phyloP scores from a whole-genome alignment of 768 basidiomycete genomes.

The Auricularia sp. region DNA sequence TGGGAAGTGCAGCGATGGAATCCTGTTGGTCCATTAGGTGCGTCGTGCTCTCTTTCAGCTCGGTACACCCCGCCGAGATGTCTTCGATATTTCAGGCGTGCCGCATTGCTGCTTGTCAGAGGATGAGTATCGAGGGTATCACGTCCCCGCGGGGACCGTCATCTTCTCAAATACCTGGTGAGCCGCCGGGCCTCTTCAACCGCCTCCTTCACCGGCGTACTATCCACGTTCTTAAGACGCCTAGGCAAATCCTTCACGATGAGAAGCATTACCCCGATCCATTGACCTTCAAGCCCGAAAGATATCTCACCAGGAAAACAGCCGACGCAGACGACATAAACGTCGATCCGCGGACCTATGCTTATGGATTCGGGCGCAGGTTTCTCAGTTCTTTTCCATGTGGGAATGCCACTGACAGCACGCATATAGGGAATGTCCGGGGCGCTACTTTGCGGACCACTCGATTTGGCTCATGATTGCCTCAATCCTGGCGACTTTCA shows the following conservation, averaged over 20 bases:
- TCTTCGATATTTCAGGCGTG: not conserved
- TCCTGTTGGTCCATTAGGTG: constrained; percentile 15
- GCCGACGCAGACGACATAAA: too few species aligned
- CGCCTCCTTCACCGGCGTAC: not conserved
- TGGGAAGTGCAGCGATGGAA: constrained; percentile 26
- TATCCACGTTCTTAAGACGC: not conserved
- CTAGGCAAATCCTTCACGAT: constrained; percentile 45
- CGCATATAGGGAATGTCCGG: too few species aligned
- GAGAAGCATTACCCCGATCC: constrained; percentile 25
- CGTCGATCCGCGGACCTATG: too few species aligned
- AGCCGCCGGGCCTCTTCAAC: not conserved
- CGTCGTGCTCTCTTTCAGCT: too few species aligned
- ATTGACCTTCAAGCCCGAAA: constrained; percentile 13
- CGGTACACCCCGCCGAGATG: too few species aligned
- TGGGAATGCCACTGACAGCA: too few species aligned
- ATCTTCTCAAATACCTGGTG: constrained; percentile 17
- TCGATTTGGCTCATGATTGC: too few species aligned
- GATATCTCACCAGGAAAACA: too few species aligned
- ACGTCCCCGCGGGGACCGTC: constrained; percentile 25
- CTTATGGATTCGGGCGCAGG: too few species aligned
- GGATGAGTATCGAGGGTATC: constrained; percentile 23
- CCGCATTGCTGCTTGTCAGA: constrained; percentile 20
- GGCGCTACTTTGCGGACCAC: too few species aligned
- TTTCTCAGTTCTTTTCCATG: too few species aligned
- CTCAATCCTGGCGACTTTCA: too few species aligned